phyloP scores from a whole-genome alignment of 106 monocot species.

The Posidonia australis region DNA sequence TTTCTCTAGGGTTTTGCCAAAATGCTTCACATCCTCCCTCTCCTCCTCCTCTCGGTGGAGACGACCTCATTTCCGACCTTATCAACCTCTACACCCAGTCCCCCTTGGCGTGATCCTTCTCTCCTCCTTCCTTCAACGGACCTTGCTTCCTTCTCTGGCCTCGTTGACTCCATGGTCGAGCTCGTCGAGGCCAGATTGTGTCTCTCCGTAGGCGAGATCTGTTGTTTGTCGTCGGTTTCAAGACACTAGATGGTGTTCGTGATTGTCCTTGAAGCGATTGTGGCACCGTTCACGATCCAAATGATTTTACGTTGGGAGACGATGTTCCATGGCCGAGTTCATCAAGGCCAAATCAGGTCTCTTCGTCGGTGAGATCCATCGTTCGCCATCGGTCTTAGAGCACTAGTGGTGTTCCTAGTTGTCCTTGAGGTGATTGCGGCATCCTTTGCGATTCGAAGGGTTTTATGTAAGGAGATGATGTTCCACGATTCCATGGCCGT shows the following conservation, averaged over 20 bases:
- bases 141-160: constrained; percentile 43
- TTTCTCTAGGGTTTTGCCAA: no score
- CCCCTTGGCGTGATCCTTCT: constrained; percentile 75
- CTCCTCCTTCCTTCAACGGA: constrained; percentile 63
- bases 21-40: no score
- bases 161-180: constrained; percentile 77
- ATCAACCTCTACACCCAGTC: constrained; percentile 43
- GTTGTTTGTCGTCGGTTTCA: constrained; percentile 63
- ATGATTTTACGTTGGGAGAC: constrained; percentile 55
- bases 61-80: constrained; percentile 59
- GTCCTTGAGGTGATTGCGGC: constrained; percentile 22
- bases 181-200: constrained; percentile 59
- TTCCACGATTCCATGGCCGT: no score
- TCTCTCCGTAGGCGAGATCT: constrained; percentile 53
- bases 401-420: constrained; percentile 36
- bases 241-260: constrained; percentile 37
- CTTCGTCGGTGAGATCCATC: constrained; percentile 53
- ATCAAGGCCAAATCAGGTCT: constrained; percentile 50
- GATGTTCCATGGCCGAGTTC: constrained; percentile 62
- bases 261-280: constrained; percentile 18
- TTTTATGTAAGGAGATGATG: no score
- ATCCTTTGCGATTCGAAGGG: no score
- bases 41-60: neutral
- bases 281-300: constrained; percentile 53
- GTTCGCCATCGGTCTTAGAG: constrained; percentile 60